Base-by-base conservation (phyloP, 176 grass and related monocot genomes). In the Saccharum officinarum region DNA sequence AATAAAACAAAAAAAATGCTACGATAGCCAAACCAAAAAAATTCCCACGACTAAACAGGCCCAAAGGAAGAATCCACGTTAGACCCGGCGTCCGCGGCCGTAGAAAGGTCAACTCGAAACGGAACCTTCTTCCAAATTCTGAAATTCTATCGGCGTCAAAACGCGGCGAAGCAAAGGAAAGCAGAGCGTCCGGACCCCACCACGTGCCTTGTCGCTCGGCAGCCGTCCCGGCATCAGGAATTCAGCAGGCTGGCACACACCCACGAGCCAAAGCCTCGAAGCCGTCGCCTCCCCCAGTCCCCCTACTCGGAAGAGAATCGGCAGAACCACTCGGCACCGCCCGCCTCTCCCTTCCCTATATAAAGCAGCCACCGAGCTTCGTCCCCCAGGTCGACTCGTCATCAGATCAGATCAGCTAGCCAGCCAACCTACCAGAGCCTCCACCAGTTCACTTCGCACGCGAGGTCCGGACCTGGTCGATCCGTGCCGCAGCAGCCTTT, bases 131-230 rank as follows among this genome's bases (percentile, higher is more conserved):
- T 39, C 30, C 22, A 13, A 2, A 16, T 5, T 17, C 25, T 4
- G 4, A 20, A 3, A 3, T 20, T 2, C 13, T 7, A 0, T 1
- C 2, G 10, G 68, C 68, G 10, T 22, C 7, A 30, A 4, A 63
- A 83, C 81, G 69, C 69, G 81, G 81, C 54, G 69, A 63, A 74
- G 81, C 39, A 83, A 74, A 73, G 57, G n/a, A 61, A 61, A 25
- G 22, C 8, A 9, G 8, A 3, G 57, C 63, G 12, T 70, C 20
- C 31, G 45, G 9, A 25, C 5, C 37, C 37, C 18, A 3, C 11
- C 41, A 67, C 62, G 62, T 49, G 63, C 18, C 62, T 34, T 3
- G 34, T 25, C 34, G 34, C 36, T 40, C 75, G 75, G 52, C 20
- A 15, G 52, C 75, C 75, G 74, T 23, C 50, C 6, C 36, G 8